Percentiles rank a stretch among this genome's conserved stretches.
phyloP scores from a whole-genome alignment of 768 basidiomycete species.

The Boletus rufocinnamomeus region DNA sequence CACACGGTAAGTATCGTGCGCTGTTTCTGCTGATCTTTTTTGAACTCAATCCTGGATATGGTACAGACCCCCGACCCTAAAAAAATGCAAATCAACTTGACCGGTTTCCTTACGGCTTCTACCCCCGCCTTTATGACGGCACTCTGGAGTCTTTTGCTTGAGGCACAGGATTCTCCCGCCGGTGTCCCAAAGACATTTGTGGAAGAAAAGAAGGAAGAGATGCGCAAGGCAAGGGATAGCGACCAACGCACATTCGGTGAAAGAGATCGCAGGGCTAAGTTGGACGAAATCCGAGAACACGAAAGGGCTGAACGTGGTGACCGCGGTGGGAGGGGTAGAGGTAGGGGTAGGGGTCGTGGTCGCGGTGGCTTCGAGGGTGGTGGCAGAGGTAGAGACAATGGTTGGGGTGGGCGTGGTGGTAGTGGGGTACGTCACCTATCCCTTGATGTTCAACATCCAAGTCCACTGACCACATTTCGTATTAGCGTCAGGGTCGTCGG shows the following conservation, averaged over 20 bases:
- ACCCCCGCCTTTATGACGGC: conserved; percentile 85
- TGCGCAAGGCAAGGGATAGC: conserved; percentile 66
- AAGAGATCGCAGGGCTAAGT: conserved; percentile 63
- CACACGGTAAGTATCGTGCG: conserved; percentile 61
- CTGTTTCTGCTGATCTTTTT: too few species aligned
- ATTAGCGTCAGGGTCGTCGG: conserved; percentile 47
- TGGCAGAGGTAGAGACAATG: conserved; percentile 53
- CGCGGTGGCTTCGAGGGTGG: conserved; percentile 52
- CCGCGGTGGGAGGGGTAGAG: conserved; percentile 52
- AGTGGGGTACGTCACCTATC: conserved; percentile 8
- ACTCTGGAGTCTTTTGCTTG: conserved; percentile 90
- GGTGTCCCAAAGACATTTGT: conserved; percentile 90
- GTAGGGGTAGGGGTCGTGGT: conserved; percentile 59
- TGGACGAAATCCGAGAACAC: conserved; percentile 70
- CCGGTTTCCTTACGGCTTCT: conserved; percentile 88
- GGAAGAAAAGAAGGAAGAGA: conserved; percentile 90
- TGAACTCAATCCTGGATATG: not conserved
- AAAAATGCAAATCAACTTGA: conserved; percentile 94
- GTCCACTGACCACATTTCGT: conserved; percentile 12
- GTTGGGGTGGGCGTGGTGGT: conserved; percentile 64
- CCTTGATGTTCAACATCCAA: not conserved
- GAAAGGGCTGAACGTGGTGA: conserved; percentile 51
- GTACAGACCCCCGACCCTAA: conserved; percentile 83
- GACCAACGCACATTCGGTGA: conserved; percentile 70
- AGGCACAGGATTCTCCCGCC: conserved; percentile 85